Percentiles rank a stretch among this genome's conserved stretches.
phyloP scores from a whole-genome alignment of 2,329 filamentous ascomycete genomes.

The Colletotrichum neosansevieriae region DNA sequence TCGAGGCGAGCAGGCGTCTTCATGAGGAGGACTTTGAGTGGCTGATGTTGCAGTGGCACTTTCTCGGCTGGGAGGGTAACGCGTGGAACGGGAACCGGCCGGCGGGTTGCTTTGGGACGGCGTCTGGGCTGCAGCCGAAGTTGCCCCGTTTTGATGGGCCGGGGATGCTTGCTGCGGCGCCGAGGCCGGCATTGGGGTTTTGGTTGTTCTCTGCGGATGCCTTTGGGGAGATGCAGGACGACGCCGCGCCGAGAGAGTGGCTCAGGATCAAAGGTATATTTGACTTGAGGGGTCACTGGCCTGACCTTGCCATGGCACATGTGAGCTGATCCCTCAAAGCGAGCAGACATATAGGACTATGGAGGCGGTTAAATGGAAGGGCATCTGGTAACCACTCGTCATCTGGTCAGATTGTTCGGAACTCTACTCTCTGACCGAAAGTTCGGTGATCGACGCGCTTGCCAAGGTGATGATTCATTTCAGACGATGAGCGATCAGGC shows the following conservation, averaged over 20 bases:
- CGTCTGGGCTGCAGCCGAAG: neutral
- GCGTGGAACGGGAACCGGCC: neutral
- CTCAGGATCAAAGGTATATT: neutral
- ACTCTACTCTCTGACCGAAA: neutral
- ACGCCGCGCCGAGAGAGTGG: neutral
- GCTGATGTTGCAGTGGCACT: constrained; percentile 32
- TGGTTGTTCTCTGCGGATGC: constrained; percentile 27
- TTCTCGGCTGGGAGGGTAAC: constrained; percentile 24
- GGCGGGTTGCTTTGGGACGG: constrained; percentile 24
- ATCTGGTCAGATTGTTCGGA: too few species aligned
- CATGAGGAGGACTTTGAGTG: constrained; percentile 35
- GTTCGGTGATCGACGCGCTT: constrained; percentile 7
- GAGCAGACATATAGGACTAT: neutral
- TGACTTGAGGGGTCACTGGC: constrained; percentile 12
- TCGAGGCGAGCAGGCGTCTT: constrained; percentile 5
- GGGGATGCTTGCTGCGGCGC: constrained; percentile 22
- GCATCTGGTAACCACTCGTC: neutral
- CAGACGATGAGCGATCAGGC: neutral
- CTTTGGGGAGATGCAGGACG: constrained; percentile 8
- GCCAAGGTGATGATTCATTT: constrained; percentile 6
- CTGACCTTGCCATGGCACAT: constrained; percentile 26
- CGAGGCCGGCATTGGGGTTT: constrained; percentile 31
- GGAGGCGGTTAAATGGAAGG: neutral
- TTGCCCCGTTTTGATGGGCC: constrained; percentile 17
- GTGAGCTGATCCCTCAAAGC: neutral